These are phyloP conservation scores for Diplocarpon rosae DNA, from an alignment of 2,329 filamentous ascomycete genomes.

Conservation along the genomic window DNA sequence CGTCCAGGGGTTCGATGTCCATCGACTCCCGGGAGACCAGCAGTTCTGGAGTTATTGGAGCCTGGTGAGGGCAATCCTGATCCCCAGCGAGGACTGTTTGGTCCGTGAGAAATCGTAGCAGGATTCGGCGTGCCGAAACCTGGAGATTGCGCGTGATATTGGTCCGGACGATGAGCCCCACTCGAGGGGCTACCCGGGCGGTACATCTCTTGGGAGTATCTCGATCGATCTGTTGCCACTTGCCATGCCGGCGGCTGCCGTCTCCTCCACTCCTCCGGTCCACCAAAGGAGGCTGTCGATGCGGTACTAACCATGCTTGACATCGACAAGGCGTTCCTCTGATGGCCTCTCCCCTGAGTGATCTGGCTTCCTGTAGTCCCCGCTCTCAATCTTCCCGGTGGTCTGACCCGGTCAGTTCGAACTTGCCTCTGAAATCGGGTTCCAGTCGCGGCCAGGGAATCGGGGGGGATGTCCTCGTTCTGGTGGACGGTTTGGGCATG, in stretches of 20 bases:
- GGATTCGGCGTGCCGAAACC: slow-evolving; percentile 77
- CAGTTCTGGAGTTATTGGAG: slow-evolving; percentile 55
- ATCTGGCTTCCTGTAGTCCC: slow-evolving; percentile 66
- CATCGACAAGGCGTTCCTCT: slow-evolving; percentile 68
- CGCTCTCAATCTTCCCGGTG: slow-evolving; percentile 62
- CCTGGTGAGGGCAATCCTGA: slow-evolving; percentile 62
- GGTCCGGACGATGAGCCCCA: slow-evolving; percentile 37
- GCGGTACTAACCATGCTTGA: slow-evolving; percentile 87
- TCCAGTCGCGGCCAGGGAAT: slow-evolving; percentile 85
- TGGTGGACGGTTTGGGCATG: slow-evolving; percentile 97
- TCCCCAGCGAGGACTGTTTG: slow-evolving; percentile 66
- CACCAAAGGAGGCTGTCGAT: slow-evolving; percentile 41
- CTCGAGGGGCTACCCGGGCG: slow-evolving; percentile 43
- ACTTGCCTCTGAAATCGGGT: slow-evolving; percentile 89
- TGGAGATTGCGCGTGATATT: slow-evolving; percentile 55
- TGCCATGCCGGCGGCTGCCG: slow-evolving; percentile 72
- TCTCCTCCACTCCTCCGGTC: slow-evolving; percentile 52
- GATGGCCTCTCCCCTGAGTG: slow-evolving; percentile 65
- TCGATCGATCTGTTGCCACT: slow-evolving; percentile 64
- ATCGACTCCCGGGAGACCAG: slow-evolving; percentile 51
- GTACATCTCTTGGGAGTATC: slow-evolving; percentile 58
- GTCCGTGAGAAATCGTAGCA: slow-evolving; percentile 66
- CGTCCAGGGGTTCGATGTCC: slow-evolving; percentile 58
- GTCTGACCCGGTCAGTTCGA: slow-evolving; percentile 72
- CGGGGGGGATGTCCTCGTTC: slow-evolving; percentile 90